These are phyloP conservation scores for Alternaria dauci DNA, from an alignment of 2,329 filamentous ascomycete genomes.

Conservation along the genomic window DNA sequence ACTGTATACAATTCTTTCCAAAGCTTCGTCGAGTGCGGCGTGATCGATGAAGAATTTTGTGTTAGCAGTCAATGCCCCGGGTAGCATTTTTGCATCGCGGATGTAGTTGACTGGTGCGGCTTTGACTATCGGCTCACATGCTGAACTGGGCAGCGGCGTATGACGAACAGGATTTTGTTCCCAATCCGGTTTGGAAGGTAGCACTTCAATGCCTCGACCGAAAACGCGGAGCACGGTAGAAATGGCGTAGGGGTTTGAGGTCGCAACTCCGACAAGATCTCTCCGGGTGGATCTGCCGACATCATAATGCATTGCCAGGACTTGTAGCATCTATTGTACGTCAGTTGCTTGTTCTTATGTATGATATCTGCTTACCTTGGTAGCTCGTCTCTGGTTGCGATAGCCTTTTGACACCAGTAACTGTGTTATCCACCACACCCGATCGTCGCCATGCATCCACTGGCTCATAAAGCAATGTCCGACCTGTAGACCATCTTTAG, in stretches of 20 bases:
- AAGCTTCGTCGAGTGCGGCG: background rate
- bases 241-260: constrained; percentile 10
- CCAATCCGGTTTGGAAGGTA: constrained; percentile 15
- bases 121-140: constrained; percentile 2
- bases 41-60: constrained; percentile 16
- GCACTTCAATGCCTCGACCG: constrained; percentile 17
- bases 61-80: background rate
- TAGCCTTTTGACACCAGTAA: constrained; percentile 14
- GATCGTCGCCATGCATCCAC: constrained; percentile 11
- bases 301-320: constrained; percentile 13
- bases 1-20: background rate
- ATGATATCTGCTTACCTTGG: constrained; percentile 8
- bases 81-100: background rate
- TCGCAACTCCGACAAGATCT: constrained; percentile 14
- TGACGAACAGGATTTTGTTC: background rate
- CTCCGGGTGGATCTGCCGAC: constrained; percentile 2
- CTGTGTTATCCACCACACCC: constrained; percentile 23
- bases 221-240: constrained; percentile 19
- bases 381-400: constrained; percentile 21
- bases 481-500: background rate
- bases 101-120: constrained; percentile 11
- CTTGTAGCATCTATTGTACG: constrained; percentile 16
- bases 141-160: constrained; percentile 1
- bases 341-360: background rate
- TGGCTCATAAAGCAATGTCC: constrained; percentile 21